Base-by-base conservation (phyloP, 1,284 basidiomycete genomes). In the Inonotus obliquus region DNA sequence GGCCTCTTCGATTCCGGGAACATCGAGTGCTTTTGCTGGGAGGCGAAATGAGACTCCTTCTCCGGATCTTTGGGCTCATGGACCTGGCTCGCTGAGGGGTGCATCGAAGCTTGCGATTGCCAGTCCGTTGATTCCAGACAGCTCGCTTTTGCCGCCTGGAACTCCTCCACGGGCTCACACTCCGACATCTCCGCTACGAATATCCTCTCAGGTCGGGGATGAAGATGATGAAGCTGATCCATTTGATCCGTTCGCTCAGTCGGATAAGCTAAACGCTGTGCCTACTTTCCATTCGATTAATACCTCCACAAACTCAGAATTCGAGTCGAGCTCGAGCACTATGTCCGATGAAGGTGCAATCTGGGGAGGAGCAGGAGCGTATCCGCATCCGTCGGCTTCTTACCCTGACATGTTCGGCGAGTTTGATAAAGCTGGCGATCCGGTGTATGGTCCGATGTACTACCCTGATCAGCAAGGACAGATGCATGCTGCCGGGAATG, bases 61-160 rank as follows among this genome's bases (percentile, higher is more conserved):
- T 13, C 91, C 89, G 25, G 90, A 92, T 75, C 70, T 91, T 54
- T 92, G 90, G 91, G 82, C 90, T 1, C 87, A 89, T 70, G 67
- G 67, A 52, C 61, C 66, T 10, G 87, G 81, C 66, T 84, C 85
- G 1, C 81, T 85, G 1, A 80, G 92, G 56, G 83, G 85, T 0
- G 83, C 86, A 0, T 94, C 92, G 2, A 95, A 92, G 70, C 81
- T 95, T 9, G 92, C 92, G 38, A 94, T 95, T 64, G 93, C 92
- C 9, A 89, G 92, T 1, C 93, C 94, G 2, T 78, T 96, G 35
- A 81, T 93, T 39, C 87, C 90, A 57, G 91, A 92, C 65, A 84
- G 83, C 56, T 79, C 79, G 4, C 76, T 83, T n/a, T 77, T 85
- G 23, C 80, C 74, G 55, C 71, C 72, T 35, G 59, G 54, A 32